phyloP scores from a whole-genome alignment of 2,329 filamentous ascomycete genomes.

The Aspergillus arachidicola region DNA sequence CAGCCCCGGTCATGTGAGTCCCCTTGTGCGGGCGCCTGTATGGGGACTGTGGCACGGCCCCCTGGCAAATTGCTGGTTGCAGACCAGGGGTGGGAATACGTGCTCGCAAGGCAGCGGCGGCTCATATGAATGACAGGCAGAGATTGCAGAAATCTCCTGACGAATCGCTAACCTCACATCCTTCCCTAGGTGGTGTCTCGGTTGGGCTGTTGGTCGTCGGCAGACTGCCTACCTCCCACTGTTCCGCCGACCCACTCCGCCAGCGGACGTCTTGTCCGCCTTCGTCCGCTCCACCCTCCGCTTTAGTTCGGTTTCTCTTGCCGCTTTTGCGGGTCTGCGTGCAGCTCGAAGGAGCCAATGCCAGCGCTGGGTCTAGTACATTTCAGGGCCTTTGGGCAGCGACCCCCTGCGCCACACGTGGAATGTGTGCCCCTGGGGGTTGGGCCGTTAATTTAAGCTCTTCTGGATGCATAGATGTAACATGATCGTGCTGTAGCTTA shows the following conservation, averaged over 20 bases:
- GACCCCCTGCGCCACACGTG: constrained; percentile 1
- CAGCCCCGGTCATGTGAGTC: constrained; percentile 12
- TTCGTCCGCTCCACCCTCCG: constrained; percentile 36
- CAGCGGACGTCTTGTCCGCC: constrained; percentile 19
- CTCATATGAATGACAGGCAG: background rate
- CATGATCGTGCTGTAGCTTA: background rate
- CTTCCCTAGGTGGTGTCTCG: background rate
- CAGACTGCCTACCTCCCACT: background rate
- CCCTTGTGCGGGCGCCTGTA: background rate
- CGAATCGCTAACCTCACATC: background rate
- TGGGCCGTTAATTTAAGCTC: background rate
- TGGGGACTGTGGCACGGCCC: constrained; percentile 11
- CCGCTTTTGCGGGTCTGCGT: constrained; percentile 30
- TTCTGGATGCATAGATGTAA: background rate
- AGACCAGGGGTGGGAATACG: background rate
- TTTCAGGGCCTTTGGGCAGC: background rate
- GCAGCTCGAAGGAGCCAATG: constrained; percentile 1
- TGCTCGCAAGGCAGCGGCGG: background rate
- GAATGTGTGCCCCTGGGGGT: background rate
- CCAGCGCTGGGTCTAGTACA: background rate
- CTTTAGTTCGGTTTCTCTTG: constrained; percentile 24
- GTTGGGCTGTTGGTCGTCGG: background rate
- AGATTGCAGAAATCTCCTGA: background rate
- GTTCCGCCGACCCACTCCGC: constrained; percentile 17
- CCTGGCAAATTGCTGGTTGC: background rate